Percentiles rank a stretch among this genome's conserved stretches.
phyloP scores from a whole-genome alignment of 2,329 filamentous ascomycete species.

The Penicillium sp. region DNA sequence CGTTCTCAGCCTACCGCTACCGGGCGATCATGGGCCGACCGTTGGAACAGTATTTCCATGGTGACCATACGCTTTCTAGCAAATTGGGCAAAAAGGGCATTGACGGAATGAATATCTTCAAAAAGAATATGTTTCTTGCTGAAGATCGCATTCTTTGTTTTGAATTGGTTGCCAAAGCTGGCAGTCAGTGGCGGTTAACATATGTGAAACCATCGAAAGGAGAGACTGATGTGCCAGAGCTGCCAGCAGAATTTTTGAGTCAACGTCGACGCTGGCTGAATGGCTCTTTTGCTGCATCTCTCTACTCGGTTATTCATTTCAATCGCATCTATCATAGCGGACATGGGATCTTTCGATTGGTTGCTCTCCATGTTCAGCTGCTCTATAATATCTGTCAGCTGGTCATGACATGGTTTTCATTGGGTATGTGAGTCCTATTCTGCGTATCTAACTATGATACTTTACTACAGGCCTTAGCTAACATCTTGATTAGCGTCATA shows the following conservation, averaged over 20 bases:
- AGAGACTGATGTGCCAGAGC: constrained; percentile 95
- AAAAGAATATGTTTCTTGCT: constrained; percentile 99
- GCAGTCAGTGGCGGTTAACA: constrained; percentile 94
- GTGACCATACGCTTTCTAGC: constrained; percentile 91
- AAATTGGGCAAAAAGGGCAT: constrained; percentile 95
- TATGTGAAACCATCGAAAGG: constrained; percentile 98
- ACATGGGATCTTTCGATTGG: constrained; percentile 93
- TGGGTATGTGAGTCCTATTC: constrained; percentile 44
- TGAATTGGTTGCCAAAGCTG: constrained; percentile 94
- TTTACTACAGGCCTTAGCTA: constrained; percentile 27
- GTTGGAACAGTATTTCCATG: constrained; percentile 96
- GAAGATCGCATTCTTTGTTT: constrained; percentile 99
- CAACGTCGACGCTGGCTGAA: constrained; percentile 97
- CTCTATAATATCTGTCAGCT: constrained; percentile 87
- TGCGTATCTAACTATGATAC: background rate
- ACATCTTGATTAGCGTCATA: constrained; percentile 67
- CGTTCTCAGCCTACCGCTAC: constrained; percentile 95
- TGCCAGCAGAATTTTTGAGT: constrained; percentile 89
- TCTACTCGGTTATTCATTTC: constrained; percentile 97
- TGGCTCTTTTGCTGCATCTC: constrained; percentile 91
- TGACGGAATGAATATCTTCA: constrained; percentile 99
- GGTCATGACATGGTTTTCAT: constrained; percentile 81
- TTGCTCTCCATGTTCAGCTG: constrained; percentile 93
- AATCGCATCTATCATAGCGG: constrained; percentile 95
- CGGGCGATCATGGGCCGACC: constrained; percentile 93